Base-by-base conservation (phyloP, 164 flowering plant species). In the Macadamia integrifolia region DNA sequence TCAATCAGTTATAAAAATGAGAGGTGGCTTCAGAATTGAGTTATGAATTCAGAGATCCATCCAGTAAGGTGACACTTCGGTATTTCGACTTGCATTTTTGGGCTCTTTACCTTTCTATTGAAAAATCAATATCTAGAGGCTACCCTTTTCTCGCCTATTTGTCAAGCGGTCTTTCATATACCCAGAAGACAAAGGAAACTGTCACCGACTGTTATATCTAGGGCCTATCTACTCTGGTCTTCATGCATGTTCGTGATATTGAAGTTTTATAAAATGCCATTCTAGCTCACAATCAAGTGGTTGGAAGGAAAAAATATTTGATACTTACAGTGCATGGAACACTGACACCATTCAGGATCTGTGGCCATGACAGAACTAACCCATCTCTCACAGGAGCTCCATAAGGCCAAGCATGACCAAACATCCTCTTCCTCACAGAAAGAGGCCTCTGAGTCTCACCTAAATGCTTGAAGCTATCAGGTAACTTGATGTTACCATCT, bases 391-490 rank as follows among this genome's bases (percentile, higher is more conserved):
- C 94, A 6, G 92, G 88, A 76, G 92, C 91, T 79, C 91, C 74
- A 57, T 82, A 64, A 66, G 98, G 98, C 97, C 99, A 95, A 4
- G 98, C 91, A 61, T 94, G 97, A 14, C 99, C 98, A 76, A 90
- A 90, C 84, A 92, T 89, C 73, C 99, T 87, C 70, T 81, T 87
- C 58, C 98, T 86, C 52, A 92, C 98, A 53, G 90, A 72, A 71
- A 90, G 81, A 65, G 92, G 91, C 86, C 81, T 84, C 43, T 91
- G 88, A n/a, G 93, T 89, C 78, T 85, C 88, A 13, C 97, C 98
- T 40, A 93, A 73, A 46, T 66, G 69, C 71, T 80, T 77, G 76
- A 93, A 93, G 81, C 94, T 93, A 43, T 76, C 67, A 42, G 98
- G 97, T 62, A 88, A 55, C 73, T 77, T 80, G 32, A 58, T 69